Conservation (phyloP, 352 stramenopile genomes). For the Phytophthora hibernalis region DNA sequence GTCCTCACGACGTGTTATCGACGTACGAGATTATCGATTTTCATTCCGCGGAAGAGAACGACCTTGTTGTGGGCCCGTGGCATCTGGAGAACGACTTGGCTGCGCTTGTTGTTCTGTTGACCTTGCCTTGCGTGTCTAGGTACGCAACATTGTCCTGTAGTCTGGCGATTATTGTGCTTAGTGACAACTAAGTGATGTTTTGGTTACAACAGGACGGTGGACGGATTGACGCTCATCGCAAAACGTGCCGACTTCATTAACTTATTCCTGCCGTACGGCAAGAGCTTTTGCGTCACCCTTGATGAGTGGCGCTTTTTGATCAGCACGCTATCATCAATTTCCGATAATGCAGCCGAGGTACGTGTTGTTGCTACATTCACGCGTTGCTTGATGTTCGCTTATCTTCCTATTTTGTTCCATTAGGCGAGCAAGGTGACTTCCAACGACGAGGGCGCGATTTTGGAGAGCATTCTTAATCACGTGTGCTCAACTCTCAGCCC, state of each 20-base stretch:
- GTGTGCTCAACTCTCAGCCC: constrained; percentile 76
- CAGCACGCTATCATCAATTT: constrained; percentile 60
- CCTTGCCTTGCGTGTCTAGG: constrained; percentile 64
- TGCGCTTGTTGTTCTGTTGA: constrained; percentile 68
- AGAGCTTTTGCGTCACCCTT: constrained; percentile 70
- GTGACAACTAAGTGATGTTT: constrained; percentile 4
- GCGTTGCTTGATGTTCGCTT: constrained; percentile 2
- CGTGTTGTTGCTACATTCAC: constrained; percentile 1
- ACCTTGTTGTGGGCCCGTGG: constrained; percentile 19
- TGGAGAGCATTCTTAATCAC: constrained; percentile 74
- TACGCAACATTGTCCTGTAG: constrained; percentile 29
- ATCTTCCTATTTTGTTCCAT: constrained; percentile 5
- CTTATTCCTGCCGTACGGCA: constrained; percentile 80
- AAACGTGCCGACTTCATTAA: constrained; percentile 53
- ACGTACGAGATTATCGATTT: constrained; percentile 26
- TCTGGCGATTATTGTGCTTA: not conserved
- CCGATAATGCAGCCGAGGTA: constrained; percentile 50
- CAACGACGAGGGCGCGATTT: constrained; percentile 48
- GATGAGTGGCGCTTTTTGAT: constrained; percentile 83
- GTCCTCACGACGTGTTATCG: constrained; percentile 47
- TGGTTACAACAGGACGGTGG: constrained; percentile 41
- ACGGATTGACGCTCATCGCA: constrained; percentile 73
- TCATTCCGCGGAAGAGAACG: constrained; percentile 4
- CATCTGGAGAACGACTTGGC: constrained; percentile 66
- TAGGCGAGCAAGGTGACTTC: constrained; percentile 8